These are phyloP conservation scores for Vitis vinifera DNA, from an alignment of 164 flowering plant species.

Conservation along the genomic window DNA sequence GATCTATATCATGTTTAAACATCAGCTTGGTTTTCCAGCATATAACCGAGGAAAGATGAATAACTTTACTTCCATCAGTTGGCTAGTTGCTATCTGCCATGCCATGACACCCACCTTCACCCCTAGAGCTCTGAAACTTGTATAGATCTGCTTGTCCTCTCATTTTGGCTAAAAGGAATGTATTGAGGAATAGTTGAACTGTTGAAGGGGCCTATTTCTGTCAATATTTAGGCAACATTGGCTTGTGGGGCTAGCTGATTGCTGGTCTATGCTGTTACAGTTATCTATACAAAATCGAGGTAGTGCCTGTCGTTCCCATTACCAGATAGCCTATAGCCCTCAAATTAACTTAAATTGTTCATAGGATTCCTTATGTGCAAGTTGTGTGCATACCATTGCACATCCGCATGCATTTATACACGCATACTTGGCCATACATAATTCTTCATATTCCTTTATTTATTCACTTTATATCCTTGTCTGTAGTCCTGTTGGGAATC, in stretches of 20 bases:
- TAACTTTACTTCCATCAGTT: background rate
- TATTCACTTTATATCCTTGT: background rate
- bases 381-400: background rate
- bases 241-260: too few species aligned
- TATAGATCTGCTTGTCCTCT: too few species aligned
- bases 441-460: background rate
- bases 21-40: background rate
- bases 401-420: background rate
- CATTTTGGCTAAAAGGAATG: too few species aligned
- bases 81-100: background rate
- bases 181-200: too few species aligned
- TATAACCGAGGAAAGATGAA: background rate
- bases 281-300: too few species aligned
- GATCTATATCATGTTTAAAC: background rate
- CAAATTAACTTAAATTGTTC: background rate
- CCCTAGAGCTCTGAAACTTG: too few species aligned
- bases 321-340: background rate
- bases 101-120: too few species aligned
- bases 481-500: constrained; percentile 84
- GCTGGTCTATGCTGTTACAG: too few species aligned
- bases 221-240: too few species aligned
- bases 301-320: too few species aligned
- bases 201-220: too few species aligned
- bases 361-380: background rate
- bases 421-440: too few species aligned